Evolutionary conservation across 1,284 basidiomycete species (phyloP), one percentile per base, ranked within the genome.

Genomic region (Ustilago cynodontis): DNA sequence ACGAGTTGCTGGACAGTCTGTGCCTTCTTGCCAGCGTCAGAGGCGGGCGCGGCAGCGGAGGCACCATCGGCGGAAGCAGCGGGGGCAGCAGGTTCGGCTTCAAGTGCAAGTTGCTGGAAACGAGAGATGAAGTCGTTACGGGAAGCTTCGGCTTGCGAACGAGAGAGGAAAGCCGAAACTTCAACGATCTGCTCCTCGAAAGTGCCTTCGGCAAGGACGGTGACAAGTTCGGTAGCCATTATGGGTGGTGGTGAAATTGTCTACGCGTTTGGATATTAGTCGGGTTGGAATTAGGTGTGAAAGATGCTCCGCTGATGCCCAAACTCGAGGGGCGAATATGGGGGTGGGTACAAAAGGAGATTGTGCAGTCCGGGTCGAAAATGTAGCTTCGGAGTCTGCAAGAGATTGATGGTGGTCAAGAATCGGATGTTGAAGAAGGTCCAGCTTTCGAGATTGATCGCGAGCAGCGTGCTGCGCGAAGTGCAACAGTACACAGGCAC

Each of bases 151-250:
- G 80, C 73, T 37, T 77, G 71, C 2, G 73, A 70, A 47, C 83
- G 79, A 24, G 82, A 81, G 47, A 85, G 66, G 59, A 85, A 75
- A 18, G 81, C 67, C 2, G 76, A 77, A 8, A 75, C 60, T 58
- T 85, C 83, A 52, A 78, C 64, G 20, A 82, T 62, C 70, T 84
- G 81, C 51, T 85, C 83, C 50, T 77, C 69, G 52, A 85, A 84
- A 31, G 82, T 75, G 67, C 80, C 78, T 26, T 85, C 83, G 51
- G 72, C 81, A 20, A 85, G 77, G 26, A 85, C 83, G 47, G 82
- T 78, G 60, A 85, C 74, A 22, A 84, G 76, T 64, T 85, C 82
- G 28, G 76, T 54, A 20, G 79, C 58, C 81, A 82, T 85, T n/a
- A n/a, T n/a, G n/a, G 64, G 14, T 77, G 47, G 13, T 7, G 2